phyloP scores from a whole-genome alignment of 73 alveolate genomes.

The Blepharisma stoltei region DNA sequence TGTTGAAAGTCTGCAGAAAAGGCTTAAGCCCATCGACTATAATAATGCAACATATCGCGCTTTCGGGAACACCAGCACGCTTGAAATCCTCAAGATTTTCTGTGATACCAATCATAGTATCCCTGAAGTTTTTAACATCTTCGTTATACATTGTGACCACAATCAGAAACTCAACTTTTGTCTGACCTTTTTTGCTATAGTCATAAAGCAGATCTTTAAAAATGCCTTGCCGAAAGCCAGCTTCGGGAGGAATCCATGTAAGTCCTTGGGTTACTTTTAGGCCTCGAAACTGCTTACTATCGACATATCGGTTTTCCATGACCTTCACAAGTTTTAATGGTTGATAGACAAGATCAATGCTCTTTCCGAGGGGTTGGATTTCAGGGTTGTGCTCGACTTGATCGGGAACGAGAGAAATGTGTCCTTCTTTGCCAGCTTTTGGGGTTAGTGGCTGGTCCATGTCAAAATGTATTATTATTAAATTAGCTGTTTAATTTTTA shows the following conservation, averaged over 20 bases:
- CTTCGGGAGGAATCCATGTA: not conserved
- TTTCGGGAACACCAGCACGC: not conserved
- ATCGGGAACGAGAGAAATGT: too few species aligned
- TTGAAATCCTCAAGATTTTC: conserved; percentile 30
- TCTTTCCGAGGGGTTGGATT: too few species aligned
- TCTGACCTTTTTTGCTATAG: not conserved
- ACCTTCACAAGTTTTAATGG: conserved; percentile 4
- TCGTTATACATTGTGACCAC: conserved; percentile 59
- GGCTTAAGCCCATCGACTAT: conserved; percentile 19
- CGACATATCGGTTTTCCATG: not conserved
- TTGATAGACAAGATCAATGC: not conserved
- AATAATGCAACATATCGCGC: not conserved
- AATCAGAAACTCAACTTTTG: not conserved
- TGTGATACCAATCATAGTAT: conserved; percentile 38
- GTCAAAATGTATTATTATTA: too few species aligned
- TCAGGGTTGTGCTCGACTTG: too few species aligned
- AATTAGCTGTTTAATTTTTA: too few species aligned
- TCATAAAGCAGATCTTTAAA: not conserved
- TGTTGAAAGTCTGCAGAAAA: conserved; percentile 15
- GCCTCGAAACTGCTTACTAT: not conserved
- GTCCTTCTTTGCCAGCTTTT: too few species aligned
- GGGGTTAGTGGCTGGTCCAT: too few species aligned
- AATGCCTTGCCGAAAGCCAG: not conserved
- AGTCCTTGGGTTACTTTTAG: not conserved
- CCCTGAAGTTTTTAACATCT: conserved; percentile 23